Base-by-base conservation (phyloP, 345 rosid genomes). In the Corchorus olitorius region DNA sequence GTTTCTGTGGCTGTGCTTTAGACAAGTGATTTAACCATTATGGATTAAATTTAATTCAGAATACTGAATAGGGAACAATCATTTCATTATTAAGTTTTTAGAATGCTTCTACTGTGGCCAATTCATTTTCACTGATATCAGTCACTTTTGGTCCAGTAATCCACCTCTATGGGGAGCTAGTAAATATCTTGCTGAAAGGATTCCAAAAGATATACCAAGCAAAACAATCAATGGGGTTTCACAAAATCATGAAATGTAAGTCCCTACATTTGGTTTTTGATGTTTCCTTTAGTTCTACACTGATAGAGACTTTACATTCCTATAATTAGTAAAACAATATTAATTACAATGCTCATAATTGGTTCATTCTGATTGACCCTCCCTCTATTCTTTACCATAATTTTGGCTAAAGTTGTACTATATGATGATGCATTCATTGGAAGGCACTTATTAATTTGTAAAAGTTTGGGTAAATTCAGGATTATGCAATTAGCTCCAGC, bases 81-180 rank as follows among this genome's bases (percentile, higher is more conserved):
- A n/a, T n/a, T n/a, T n/a, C 46, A 6, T 62, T 35, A 34, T 2
- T 11, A 15, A 14, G 67, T 59, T 11, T 70, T 49, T 33, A 6
- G n/a, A 61, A 49, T 70, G 39, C 73, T 70, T 48, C 16, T 27
- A 13, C 8, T 27, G 7, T 49, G 20, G 56, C 35, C 60, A 48
- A 27, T 69, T 19, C 35, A 69, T 50, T 22, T 55, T 58, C 35
- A 14, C 46, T 72, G 15, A 4, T 11, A 58, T 15, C 34, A 45
- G 6, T 65, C 67, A 17, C 2, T 75, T 62, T 56, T 72, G 49
- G 3, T 76, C 34, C 72, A 84, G 87, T 17, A 82, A 67, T 72
- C 80, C 85, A 67, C 75, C 72, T 59, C 75, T 75, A 33, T 82
- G 82, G 82, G 85, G 85, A 62, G 81, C 78, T 43, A 69, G 77